phyloP scores from a whole-genome alignment of 179 eudicot species.

The Amaranthus tricolor region DNA sequence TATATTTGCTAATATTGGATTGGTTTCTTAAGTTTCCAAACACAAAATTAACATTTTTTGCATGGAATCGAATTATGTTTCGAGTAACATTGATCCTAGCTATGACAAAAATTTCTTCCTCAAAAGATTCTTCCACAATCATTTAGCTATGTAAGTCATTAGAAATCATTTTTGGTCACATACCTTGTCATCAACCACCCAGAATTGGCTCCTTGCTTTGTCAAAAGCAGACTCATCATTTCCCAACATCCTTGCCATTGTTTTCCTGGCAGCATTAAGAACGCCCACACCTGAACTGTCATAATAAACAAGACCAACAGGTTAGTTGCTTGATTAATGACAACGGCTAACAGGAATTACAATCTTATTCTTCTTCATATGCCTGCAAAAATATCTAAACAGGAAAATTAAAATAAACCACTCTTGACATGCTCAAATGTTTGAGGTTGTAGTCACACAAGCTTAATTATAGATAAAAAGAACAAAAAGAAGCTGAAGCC shows the following conservation, averaged over 20 bases:
- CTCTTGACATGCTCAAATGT: background rate
- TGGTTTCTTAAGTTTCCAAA: no score
- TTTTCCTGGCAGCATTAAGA: constrained; percentile 95
- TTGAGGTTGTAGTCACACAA: background rate
- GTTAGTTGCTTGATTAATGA: constrained; percentile 1
- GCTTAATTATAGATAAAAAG: background rate
- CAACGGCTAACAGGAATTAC: background rate
- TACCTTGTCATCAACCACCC: constrained; percentile 98
- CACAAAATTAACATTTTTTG: no score
- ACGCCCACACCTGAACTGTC: constrained; percentile 98
- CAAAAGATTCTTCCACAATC: background rate
- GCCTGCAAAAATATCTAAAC: background rate
- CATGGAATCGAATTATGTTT: background rate
- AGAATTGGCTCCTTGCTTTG: constrained; percentile 94
- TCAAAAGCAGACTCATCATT: constrained; percentile 81
- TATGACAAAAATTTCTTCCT: background rate
- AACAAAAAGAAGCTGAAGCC: background rate
- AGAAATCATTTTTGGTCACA: constrained; percentile 4
- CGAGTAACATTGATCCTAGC: background rate
- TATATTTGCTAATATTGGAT: background rate
- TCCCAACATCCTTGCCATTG: constrained; percentile 98
- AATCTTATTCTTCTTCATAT: background rate
- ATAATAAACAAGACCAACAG: constrained; percentile 12
- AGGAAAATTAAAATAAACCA: background rate
- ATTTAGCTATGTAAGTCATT: background rate